These are phyloP conservation scores for Saposhnikovia divaricata DNA, from an alignment of 129 eudicot genomes.

Conservation along the genomic window DNA sequence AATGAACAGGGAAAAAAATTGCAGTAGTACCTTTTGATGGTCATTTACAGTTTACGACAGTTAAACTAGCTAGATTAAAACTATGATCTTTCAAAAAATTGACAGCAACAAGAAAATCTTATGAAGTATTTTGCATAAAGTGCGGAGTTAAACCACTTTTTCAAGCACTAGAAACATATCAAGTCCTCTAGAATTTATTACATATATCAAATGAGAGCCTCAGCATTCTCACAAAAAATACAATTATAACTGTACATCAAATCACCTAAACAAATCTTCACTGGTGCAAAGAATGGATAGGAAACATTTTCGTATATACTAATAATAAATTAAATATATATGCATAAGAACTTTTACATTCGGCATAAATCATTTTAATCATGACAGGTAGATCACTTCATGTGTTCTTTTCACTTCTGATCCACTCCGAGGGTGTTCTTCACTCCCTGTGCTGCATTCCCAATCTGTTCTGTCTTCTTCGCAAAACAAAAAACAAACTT, in stretches of 20 bases:
- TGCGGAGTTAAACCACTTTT: neutral
- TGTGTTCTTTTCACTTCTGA: slow-evolving; percentile 19
- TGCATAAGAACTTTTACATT: neutral
- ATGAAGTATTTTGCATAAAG: neutral
- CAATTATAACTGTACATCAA: neutral
- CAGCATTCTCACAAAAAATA: neutral
- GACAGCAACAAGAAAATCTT: no score
- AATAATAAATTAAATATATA: neutral
- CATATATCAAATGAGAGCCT: neutral
- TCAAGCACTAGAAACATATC: neutral
- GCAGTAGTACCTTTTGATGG: no score
- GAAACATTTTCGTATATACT: neutral
- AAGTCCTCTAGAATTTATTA: neutral
- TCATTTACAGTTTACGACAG: no score
- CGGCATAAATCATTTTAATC: neutral
- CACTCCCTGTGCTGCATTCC: slow-evolving; percentile 61
- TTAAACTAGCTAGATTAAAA: no score
- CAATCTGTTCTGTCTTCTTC: slow-evolving; percentile 55
- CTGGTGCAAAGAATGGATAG: neutral
- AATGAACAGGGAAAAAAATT: no score
- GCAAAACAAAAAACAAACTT: neutral
- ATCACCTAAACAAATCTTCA: neutral
- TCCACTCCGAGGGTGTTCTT: slow-evolving; percentile 63
- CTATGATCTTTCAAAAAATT: no score
- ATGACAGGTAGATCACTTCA: neutral